phyloP scores from a whole-genome alignment of 2,329 filamentous ascomycete genomes.

The Pseudocercospora eumusae region DNA sequence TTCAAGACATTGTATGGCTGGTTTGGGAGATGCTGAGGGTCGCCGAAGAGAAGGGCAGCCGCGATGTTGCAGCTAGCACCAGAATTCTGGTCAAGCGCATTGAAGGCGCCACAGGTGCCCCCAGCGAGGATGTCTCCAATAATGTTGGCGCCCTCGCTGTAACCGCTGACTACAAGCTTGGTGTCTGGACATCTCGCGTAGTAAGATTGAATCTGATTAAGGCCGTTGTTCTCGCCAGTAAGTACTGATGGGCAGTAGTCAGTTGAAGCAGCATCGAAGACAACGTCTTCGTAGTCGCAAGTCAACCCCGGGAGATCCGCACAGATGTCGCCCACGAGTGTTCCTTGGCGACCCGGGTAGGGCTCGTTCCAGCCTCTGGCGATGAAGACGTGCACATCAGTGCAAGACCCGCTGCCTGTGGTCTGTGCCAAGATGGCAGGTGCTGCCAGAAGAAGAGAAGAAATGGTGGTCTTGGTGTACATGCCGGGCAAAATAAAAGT shows the following conservation, averaged over 20 bases:
- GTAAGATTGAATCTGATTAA: constrained; percentile 46
- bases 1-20: constrained; percentile 36
- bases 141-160: constrained; percentile 47
- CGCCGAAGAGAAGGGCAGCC: constrained; percentile 35
- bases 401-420: constrained; percentile 26
- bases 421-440: constrained; percentile 17
- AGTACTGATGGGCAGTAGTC: constrained; percentile 45
- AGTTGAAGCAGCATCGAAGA: constrained; percentile 21
- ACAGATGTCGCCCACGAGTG: constrained; percentile 29
- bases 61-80: constrained; percentile 27
- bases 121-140: constrained; percentile 31
- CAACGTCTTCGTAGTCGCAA: constrained; percentile 31
- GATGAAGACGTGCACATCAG: constrained; percentile 31
- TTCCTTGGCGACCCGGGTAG: constrained; percentile 27
- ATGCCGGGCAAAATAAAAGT: constrained; percentile 1
- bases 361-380: constrained; percentile 31
- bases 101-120: constrained; percentile 41
- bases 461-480: constrained; percentile 7
- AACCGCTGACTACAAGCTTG: constrained; percentile 48
- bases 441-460: constrained; percentile 22
- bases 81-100: constrained; percentile 37
- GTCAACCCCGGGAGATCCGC: constrained; percentile 20
- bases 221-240: constrained; percentile 42
- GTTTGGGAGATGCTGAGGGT: constrained; percentile 35
- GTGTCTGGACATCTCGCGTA: constrained; percentile 44